Base-by-base conservation (phyloP, 2,329 filamentous ascomycete genomes). In the Phialophora chinensis region DNA sequence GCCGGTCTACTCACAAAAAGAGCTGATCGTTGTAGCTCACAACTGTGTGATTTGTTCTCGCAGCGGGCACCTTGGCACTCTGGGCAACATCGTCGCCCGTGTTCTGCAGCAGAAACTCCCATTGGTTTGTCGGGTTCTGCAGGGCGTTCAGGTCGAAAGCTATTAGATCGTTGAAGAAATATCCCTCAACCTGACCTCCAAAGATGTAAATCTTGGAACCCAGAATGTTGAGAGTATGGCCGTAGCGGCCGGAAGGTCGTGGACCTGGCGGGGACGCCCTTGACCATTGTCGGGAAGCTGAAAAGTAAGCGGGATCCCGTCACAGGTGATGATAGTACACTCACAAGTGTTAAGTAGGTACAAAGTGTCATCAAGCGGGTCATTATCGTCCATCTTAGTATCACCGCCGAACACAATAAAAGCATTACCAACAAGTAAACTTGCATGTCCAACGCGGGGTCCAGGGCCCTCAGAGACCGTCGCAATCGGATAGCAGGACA, bases 361-460 rank as follows among this genome's bases (percentile, higher is more conserved):
- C 12, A 99, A 83, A 0, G 95, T 98, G 80, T 99, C 94, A 74
- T 99, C 95, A 65, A 99, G 82, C 57, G 91, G 85, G 78, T 99
- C 95, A 35, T 88, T 87, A 75, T 98, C 95, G 63, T 97, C 93
- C 76, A 97, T 90, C 79, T 99, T 99, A 60, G 95, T 99, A 78
- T 99, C 96, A 76, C 95, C 95, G 58, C 95, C 96, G 76, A 98
- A 99, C 12, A 99, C 95, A 73, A 99, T 99, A 77, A 98, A 99
- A 0, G 95, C 95, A 79, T 99, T 99, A 65, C 96, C 96, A 62
- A 99, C 95, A 17, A 99, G 85, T 74, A 99, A 83, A 82, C 93
- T 96, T 23, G 94, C 86, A 80, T 99, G 95, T 3, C 95, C 95
- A 60, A 99, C 95, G 81, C 95, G 88, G 1, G 96, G 95, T 3